A percentile compares a stretch with the other conserved stretches of the same genome.
Evolutionary conservation across 2,329 filamentous ascomycete species (phyloP).

Genomic region (Ilyonectria destructans): DNA sequence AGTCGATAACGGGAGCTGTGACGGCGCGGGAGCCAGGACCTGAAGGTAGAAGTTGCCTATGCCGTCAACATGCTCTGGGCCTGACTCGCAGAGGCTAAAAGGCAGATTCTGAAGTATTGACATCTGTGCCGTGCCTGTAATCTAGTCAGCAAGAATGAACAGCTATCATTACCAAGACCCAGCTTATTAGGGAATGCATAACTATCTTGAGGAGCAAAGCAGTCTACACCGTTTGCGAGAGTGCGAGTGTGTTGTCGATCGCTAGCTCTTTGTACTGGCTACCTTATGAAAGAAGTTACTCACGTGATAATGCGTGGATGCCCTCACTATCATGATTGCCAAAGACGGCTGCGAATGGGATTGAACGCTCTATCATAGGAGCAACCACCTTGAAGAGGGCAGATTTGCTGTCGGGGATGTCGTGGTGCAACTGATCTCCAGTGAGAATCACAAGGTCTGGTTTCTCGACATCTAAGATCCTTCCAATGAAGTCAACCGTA

Average conservation of each 20-base stretch:
- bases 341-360: conserved; percentile 81
- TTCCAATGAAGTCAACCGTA: conserved; percentile 77
- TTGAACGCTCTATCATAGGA: conserved; percentile 75
- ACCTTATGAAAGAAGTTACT: conserved; percentile 44
- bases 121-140: conserved; percentile 52
- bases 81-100: conserved; percentile 47
- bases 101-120: conserved; percentile 48
- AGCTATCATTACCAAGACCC: conserved; percentile 45
- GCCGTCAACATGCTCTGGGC: conserved; percentile 48
- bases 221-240: conserved; percentile 16
- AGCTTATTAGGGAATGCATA: conserved; percentile 40
- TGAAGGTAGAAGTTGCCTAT: conserved; percentile 51
- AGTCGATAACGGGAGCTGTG: conserved; percentile 46
- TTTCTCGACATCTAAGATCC: conserved; percentile 78
- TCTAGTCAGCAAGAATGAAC: conserved; percentile 50
- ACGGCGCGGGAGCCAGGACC: conserved; percentile 42
- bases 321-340: conserved; percentile 84
- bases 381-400: conserved; percentile 74
- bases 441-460: conserved; percentile 80
- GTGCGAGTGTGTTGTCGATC: too few relatives aligned
- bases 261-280: too few relatives aligned
- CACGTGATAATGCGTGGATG: conserved; percentile 55
- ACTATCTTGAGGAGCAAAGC: conserved; percentile 27
- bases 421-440: conserved; percentile 74
- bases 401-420: conserved; percentile 52